Conservation (phyloP, 192 early-diverging fungal species). For the Backusella tarrabulga region DNA sequence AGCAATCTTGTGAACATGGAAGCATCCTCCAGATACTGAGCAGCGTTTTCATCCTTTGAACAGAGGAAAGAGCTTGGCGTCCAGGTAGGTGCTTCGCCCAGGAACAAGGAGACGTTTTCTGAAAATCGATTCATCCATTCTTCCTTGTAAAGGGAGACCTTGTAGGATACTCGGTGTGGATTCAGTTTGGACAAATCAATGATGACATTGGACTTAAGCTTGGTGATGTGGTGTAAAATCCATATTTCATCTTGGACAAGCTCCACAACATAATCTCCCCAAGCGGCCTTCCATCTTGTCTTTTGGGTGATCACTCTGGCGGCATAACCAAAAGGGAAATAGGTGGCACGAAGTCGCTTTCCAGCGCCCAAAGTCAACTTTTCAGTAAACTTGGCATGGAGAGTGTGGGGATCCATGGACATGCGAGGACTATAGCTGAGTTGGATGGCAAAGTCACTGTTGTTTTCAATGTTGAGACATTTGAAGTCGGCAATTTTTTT, state of each 20-base stretch:
- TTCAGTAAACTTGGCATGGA: background rate
- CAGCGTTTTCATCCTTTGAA: background rate
- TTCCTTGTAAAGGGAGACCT: background rate
- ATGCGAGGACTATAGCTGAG: background rate
- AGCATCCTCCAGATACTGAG: background rate
- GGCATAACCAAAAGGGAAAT: background rate
- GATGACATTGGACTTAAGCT: background rate
- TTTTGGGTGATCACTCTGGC: background rate
- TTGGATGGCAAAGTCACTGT: background rate
- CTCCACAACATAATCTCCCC: background rate
- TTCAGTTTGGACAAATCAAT: background rate
- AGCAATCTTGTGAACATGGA: background rate
- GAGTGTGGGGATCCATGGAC: background rate
- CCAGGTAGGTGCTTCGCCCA: background rate
- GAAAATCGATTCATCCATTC: background rate
- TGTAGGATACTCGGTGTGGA: background rate
- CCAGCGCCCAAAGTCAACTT: background rate
- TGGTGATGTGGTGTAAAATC: background rate
- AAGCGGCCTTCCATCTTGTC: background rate
- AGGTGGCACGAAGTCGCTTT: background rate
- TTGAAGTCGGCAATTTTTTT: background rate
- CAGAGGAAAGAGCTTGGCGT: background rate
- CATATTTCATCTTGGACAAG: background rate
- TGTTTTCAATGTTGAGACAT: background rate
- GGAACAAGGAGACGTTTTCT: background rate